A percentile compares a stretch with the other conserved stretches of the same genome.
Conservation (phyloP, 768 basidiomycete genomes). For the Boletus sp. region DNA sequence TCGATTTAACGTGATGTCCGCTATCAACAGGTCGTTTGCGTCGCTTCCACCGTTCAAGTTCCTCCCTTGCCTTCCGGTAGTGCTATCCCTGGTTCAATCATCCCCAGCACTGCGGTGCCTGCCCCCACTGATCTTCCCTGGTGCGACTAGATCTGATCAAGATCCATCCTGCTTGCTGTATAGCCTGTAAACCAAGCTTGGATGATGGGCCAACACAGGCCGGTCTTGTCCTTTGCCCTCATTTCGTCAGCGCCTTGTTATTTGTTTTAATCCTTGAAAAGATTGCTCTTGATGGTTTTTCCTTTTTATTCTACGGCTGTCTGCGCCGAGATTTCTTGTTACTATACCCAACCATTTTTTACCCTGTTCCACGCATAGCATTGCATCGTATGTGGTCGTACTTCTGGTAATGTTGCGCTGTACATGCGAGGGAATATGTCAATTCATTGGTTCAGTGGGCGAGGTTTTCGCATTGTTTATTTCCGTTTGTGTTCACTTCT, state of each 20-base stretch:
- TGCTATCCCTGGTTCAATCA: slow-evolving; percentile 15
- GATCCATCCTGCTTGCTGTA: not conserved
- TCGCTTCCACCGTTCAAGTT: slow-evolving; percentile 36
- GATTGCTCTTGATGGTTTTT: slow-evolving; percentile 4
- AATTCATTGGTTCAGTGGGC: slow-evolving; percentile 16
- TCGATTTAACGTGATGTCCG: not conserved
- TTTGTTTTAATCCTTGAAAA: not conserved
- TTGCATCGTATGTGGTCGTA: slow-evolving; percentile 24
- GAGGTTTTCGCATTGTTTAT: too few species aligned
- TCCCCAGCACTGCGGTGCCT: slow-evolving; percentile 34
- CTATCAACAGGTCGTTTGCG: slow-evolving; percentile 50
- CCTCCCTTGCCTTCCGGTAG: slow-evolving; percentile 43
- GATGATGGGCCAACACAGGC: slow-evolving; percentile 20
- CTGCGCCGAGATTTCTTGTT: slow-evolving; percentile 3
- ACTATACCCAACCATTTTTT: slow-evolving; percentile 24
- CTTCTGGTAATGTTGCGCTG: slow-evolving; percentile 24
- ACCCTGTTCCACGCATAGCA: slow-evolving; percentile 2
- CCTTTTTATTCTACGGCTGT: not conserved
- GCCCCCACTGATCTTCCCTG: slow-evolving; percentile 39
- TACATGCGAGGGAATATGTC: slow-evolving; percentile 20
- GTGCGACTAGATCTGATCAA: slow-evolving; percentile 41
- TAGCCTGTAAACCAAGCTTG: slow-evolving; percentile 4
- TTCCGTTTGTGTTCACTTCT: too few species aligned
- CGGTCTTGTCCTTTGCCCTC: slow-evolving; percentile 25
- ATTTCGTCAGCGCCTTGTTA: not conserved